phyloP scores from a whole-genome alignment of 768 basidiomycete species.

The Leucocoprinus leucothites region DNA sequence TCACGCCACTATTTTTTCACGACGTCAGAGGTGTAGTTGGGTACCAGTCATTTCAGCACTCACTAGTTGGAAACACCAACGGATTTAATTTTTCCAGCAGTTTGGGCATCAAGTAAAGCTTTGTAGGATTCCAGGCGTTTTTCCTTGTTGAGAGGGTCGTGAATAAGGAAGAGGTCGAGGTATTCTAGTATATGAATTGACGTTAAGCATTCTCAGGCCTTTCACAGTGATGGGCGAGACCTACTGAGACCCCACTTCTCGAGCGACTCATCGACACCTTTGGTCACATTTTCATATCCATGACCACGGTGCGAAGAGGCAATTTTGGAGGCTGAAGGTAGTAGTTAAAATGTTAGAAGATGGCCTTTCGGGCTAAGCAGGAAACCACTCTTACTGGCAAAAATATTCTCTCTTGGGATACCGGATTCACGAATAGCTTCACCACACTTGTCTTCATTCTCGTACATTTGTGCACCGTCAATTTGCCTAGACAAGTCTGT shows the following conservation, averaged over 20 bases:
- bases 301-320: not conserved
- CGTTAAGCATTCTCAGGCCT: not conserved
- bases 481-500: conserved; percentile 39
- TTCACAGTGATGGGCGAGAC: not conserved
- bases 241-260: conserved; percentile 12
- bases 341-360: not conserved
- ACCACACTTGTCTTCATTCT: conserved; percentile 50
- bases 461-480: conserved; percentile 57
- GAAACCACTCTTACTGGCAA: conserved; percentile 55
- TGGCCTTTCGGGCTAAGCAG: no score
- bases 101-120: conserved; percentile 58
- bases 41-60: conserved; percentile 16
- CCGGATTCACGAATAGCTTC: conserved; percentile 47
- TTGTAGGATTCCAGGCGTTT: conserved; percentile 66
- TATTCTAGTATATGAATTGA: conserved; percentile 23
- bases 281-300: conserved; percentile 13
- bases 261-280: conserved; percentile 15
- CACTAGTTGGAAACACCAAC: conserved; percentile 84
- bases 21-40: not conserved
- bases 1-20: conserved; percentile 41
- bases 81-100: conserved; percentile 59
- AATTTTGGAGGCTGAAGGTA: conserved; percentile 18
- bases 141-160: conserved; percentile 58
- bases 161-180: conserved; percentile 71
- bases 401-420: conserved; percentile 46